Evolutionary conservation across 148 eudicot species (phyloP), one percentile per base, ranked within the genome.

Genomic region (Silene conica): DNA sequence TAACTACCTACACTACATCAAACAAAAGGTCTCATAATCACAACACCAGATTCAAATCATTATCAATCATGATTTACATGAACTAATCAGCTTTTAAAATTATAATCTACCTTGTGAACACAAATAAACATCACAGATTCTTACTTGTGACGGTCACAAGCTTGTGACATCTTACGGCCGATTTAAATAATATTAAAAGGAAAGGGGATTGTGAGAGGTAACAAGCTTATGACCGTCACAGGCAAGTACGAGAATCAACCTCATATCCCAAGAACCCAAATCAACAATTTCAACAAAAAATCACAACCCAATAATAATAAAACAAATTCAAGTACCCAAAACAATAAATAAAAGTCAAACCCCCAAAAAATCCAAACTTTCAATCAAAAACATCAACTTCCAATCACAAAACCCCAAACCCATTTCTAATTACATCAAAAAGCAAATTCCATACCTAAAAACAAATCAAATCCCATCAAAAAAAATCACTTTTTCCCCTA

Each of bases 1-100:
- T 5, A 14, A 18, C 14, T 25, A 34, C 1, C 31, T 28, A 4
- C 12, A 12, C 20, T 65, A 0, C 46, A 74, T 74, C 72, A 75
- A 67, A 67, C 71, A 56, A 19, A 55, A 55, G 63, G 54, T 26
- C 64, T 73, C 31, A 28, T 20, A 8, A 31, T 18, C 69, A 59
- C 68, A 18, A 28, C 38, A 64, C 71, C 67, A 70, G 75, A 77
- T 71, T 77, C 19, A 52, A 16, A 6, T n/a, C 1, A 34, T n/a
- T 16, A 34, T 20, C 19, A 18, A 64, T 64, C 46, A 5, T 16
- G 11, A 64, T 5, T 6, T 34, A 6, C 43, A 50, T 50, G 55
- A 50, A 50, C 55, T 50, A 50, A 50, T 0, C 55, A 50, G 55
- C 18, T 14, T 50, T 50, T 50, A 13, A 12, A 11, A 12, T 16